Conservation (phyloP, 1,284 basidiomycete species). For the Xanthoconium separans region DNA sequence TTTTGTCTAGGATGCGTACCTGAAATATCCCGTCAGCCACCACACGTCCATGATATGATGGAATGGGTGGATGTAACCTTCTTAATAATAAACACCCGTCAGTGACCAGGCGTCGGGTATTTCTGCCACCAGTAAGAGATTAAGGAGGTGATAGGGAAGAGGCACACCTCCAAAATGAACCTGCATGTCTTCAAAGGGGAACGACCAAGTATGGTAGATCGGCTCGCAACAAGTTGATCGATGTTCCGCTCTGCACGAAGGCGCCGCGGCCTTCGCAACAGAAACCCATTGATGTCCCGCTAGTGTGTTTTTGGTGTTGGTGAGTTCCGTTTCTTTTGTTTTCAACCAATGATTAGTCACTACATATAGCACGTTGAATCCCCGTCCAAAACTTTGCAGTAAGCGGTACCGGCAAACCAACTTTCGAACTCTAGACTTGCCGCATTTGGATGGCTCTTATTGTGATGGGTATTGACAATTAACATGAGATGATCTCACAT, state of each 20-base stretch:
- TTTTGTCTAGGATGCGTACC: conserved; percentile 3
- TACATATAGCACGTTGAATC: neutral
- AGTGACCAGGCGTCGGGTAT: neutral
- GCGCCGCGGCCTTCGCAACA: neutral
- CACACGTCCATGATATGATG: neutral
- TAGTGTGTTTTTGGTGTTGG: neutral
- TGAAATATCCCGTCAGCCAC: neutral
- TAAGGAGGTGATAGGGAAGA: neutral
- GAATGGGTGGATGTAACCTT: neutral
- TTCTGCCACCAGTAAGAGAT: neutral
- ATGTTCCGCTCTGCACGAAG: neutral
- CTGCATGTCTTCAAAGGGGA: neutral
- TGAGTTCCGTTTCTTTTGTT: conserved; percentile 14
- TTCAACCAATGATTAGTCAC: neutral
- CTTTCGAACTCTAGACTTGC: conserved; percentile 21
- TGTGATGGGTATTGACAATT: conserved; percentile 12
- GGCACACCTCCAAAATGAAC: conserved; percentile 1
- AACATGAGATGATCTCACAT: conserved; percentile 24
- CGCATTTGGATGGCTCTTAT: conserved; percentile 19
- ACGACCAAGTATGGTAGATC: neutral
- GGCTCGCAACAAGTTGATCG: neutral
- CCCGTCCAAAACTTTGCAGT: neutral
- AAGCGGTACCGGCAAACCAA: neutral
- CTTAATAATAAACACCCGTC: neutral
- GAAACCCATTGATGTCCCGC: neutral